Evolutionary conservation across 2,329 filamentous ascomycete genomes (phyloP), one percentile per base, ranked within the genome.

Genomic region (Penicillium verrucosum): DNA sequence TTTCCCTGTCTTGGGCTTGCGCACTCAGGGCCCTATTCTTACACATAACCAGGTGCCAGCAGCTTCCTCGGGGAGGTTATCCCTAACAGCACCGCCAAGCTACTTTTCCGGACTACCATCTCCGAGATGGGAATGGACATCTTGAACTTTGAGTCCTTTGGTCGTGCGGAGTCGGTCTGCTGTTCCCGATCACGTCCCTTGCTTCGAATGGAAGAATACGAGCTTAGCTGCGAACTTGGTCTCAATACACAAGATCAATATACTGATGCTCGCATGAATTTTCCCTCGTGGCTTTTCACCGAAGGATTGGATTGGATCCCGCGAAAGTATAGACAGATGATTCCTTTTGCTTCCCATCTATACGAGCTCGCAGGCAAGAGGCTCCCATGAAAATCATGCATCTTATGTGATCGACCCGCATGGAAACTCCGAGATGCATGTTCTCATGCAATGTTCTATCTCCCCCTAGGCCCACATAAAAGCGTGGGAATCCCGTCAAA

Each of bases 71-170:
- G 47, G 58, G 56, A 21, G 11, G 18, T 43, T 10, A 53, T 16
- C 23, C 27, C 42, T 44, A 18, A 18, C 42, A 29, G 41, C 12
- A 36, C 38, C 5, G 11, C 32, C 34, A 51, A 4, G 45, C 44
- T 43, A 23, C 29, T 30, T 34, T 47, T 62, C 53, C 57, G 58
- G 44, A 46, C 18, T 58, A 37, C 57, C 30, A n/a, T 51, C 57
- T 44, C 62, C 58, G 59, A 60, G 25, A 53, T 60, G 5, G 47
- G 42, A 32, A 45, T 50, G 27, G 11, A 29, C 32, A 10, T 49
- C 54, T 49, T 47, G 44, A 55, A 30, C n/a, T 23, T 18, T 50
- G 27, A 44, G 10, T 43, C 23, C 23, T 45, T 60, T 29, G 16
- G 32, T 56, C 21, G n/a, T 21, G 14, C 23, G 29, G 29, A 41